These are phyloP conservation scores for Tulasnella sp. DNA, from an alignment of 768 basidiomycete species.

Conservation along the genomic window DNA sequence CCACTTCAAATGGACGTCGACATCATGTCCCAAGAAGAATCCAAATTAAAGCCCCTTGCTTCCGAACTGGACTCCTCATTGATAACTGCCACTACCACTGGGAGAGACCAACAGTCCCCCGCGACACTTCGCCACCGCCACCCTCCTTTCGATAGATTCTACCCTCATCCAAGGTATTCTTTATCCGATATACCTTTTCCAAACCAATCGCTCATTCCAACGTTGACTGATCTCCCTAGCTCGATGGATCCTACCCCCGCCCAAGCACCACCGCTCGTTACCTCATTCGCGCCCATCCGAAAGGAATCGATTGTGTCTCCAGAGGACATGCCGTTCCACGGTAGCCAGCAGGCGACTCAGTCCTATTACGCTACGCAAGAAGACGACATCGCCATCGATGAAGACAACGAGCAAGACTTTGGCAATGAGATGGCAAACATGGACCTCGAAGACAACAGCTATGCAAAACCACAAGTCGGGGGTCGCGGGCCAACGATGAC, in stretches of 20 bases:
- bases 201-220: neutral
- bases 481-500: neutral
- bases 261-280: neutral
- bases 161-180: neutral
- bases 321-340: neutral
- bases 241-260: neutral
- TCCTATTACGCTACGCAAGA: neutral
- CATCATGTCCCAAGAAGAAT: constrained; percentile 13
- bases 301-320: neutral
- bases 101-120: neutral
- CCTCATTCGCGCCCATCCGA: neutral
- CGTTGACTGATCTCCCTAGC: neutral
- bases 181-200: neutral
- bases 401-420: neutral
- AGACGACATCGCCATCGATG: neutral
- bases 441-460: constrained; percentile 14
- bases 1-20: constrained; percentile 15
- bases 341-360: neutral
- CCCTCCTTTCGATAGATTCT: neutral
- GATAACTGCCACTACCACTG: neutral
- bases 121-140: neutral
- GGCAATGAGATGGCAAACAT: neutral
- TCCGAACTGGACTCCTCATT: constrained; percentile 15
- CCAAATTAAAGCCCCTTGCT: constrained; percentile 13
- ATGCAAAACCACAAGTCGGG: neutral